Conservation (phyloP, 1,139 yeast genomes). For the Blastobotrys petasosporus region DNA sequence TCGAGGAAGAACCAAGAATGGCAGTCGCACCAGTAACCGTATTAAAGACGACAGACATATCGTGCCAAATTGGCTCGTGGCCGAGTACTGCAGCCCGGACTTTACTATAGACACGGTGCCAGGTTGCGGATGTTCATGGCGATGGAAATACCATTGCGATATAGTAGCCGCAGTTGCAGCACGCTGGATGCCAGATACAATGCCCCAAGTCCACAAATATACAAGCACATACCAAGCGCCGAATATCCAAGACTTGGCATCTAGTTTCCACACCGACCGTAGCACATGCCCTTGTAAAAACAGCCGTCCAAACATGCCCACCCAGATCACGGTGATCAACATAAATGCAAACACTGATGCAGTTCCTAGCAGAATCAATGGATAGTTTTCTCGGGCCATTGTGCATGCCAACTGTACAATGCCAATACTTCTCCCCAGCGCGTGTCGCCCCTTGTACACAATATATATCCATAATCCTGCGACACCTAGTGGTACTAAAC, state of each 20-base stretch:
- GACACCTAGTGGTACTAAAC: constrained; percentile 30
- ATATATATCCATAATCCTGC: constrained; percentile 33
- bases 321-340: constrained; percentile 34
- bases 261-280: constrained; percentile 29
- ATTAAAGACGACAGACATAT: constrained; percentile 35
- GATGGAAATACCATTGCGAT: constrained; percentile 38
- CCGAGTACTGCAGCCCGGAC: constrained; percentile 28
- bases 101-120: constrained; percentile 22
- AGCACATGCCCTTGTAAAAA: constrained; percentile 34
- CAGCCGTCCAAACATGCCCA: constrained; percentile 34
- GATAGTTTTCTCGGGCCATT: constrained; percentile 32
- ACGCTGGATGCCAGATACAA: constrained; percentile 36
- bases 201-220: constrained; percentile 42
- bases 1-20: constrained; percentile 34
- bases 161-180: constrained; percentile 34
- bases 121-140: constrained; percentile 26
- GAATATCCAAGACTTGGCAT: constrained; percentile 31
- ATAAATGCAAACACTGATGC: constrained; percentile 29
- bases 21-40: constrained; percentile 33
- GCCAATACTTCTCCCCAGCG: constrained; percentile 35
- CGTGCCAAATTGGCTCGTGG: constrained; percentile 36
- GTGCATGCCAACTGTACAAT: constrained; percentile 34
- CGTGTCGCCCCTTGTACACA: constrained; percentile 31
- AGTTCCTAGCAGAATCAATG: constrained; percentile 29
- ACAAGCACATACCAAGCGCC: constrained; percentile 36